phyloP scores from a whole-genome alignment of 1,139 yeast species.

The Suzukiozyma palmioleophila region DNA sequence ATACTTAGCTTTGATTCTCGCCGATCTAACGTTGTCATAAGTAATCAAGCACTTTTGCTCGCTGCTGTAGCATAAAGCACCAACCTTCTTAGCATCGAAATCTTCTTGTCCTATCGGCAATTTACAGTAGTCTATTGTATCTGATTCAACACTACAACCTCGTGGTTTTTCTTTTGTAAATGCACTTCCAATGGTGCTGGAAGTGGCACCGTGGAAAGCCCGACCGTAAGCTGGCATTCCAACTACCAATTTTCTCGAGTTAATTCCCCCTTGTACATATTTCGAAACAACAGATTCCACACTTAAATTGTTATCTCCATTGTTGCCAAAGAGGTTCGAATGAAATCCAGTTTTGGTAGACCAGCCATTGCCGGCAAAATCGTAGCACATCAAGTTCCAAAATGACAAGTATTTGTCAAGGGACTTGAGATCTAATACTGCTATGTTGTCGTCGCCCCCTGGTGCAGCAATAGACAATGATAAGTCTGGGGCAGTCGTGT shows the following conservation, averaged over 20 bases:
- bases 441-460: constrained; percentile 48
- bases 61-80: constrained; percentile 54
- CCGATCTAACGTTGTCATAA: constrained; percentile 63
- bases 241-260: constrained; percentile 52
- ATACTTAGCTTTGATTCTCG: constrained; percentile 56
- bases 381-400: constrained; percentile 93
- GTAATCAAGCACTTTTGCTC: constrained; percentile 41
- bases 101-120: constrained; percentile 46
- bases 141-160: constrained; percentile 26
- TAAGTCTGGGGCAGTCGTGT: constrained; percentile 19
- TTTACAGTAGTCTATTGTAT: constrained; percentile 50
- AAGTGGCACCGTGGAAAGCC: constrained; percentile 45
- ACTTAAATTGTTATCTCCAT: constrained; percentile 42
- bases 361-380: constrained; percentile 74
- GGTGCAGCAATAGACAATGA: constrained; percentile 75
- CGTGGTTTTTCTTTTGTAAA: constrained; percentile 38
- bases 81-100: constrained; percentile 50
- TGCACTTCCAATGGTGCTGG: constrained; percentile 30
- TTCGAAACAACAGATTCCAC: constrained; percentile 46
- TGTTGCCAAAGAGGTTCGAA: constrained; percentile 54
- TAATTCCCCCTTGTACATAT: constrained; percentile 42
- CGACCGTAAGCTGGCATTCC: constrained; percentile 93
- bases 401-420: constrained; percentile 58
- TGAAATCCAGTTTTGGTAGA: constrained; percentile 59
- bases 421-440: constrained; percentile 37